phyloP scores from a whole-genome alignment of 2,329 filamentous ascomycete genomes.

The Neoascochyta sp. region DNA sequence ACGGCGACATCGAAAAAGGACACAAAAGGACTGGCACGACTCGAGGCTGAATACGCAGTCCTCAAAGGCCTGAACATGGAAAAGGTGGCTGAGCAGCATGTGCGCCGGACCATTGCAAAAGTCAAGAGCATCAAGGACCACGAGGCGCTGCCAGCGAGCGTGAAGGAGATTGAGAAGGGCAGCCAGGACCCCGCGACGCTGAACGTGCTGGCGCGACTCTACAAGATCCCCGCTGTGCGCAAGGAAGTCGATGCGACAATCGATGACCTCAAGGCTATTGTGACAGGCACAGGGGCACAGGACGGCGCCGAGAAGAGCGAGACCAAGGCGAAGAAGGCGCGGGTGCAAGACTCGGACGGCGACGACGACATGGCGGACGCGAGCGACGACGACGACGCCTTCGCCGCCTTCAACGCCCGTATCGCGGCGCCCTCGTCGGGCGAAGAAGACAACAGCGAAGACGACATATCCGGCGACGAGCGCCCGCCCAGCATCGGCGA shows the following conservation, averaged over 20 bases:
- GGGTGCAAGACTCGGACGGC: conserved; percentile 12
- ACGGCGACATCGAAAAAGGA: conserved; percentile 48
- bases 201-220: conserved; percentile 58
- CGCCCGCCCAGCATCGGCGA: conserved; percentile 32
- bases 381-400: conserved; percentile 31
- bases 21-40: conserved; percentile 49
- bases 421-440: conserved; percentile 40
- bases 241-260: conserved; percentile 50
- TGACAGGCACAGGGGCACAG: conserved; percentile 17
- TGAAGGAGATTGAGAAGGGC: conserved; percentile 37
- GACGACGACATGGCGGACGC: conserved; percentile 17
- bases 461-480: conserved; percentile 24
- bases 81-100: conserved; percentile 50
- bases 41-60: conserved; percentile 60
- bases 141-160: conserved; percentile 44
- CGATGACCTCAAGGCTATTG: conserved; percentile 40
- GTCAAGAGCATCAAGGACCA: conserved; percentile 56
- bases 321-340: conserved; percentile 14
- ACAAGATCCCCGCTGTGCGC: conserved; percentile 58
- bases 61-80: conserved; percentile 56
- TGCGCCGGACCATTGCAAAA: conserved; percentile 55
- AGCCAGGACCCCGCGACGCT: conserved; percentile 46
- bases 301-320: conserved; percentile 10
- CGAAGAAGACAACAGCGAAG: conserved; percentile 31
- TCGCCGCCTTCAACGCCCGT: conserved; percentile 37